Conservation (phyloP, 176 grass and related monocot species). For the Echinochloa phyllopogon region DNA sequence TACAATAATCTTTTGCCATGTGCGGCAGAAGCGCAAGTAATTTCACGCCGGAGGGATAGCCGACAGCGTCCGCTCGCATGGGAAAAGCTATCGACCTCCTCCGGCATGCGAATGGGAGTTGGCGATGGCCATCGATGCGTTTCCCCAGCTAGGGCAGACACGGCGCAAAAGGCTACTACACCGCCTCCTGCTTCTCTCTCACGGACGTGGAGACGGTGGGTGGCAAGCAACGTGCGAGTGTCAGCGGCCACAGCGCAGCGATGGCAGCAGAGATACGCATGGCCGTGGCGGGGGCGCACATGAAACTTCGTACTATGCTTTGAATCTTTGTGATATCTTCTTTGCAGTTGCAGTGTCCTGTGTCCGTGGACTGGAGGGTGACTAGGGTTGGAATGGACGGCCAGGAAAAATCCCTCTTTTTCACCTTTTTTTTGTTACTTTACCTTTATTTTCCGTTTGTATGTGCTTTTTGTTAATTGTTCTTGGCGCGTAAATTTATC, state of each 20-base stretch:
- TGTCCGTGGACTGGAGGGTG: conserved; percentile 16
- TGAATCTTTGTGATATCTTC: conserved; percentile 27
- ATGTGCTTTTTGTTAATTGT: background rate
- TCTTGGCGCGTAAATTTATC: background rate
- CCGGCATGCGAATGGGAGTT: background rate
- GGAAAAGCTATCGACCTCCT: background rate
- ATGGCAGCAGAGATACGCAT: conserved; percentile 40
- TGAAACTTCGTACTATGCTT: conserved; percentile 38
- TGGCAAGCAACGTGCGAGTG: conserved; percentile 46
- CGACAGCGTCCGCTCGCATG: conserved; percentile 16
- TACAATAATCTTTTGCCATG: background rate
- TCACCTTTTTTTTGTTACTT: conserved; percentile 3
- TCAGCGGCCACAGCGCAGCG: conserved; percentile 22
- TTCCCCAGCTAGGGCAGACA: background rate
- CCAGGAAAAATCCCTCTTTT: background rate
- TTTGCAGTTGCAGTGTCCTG: background rate
- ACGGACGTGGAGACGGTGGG: background rate
- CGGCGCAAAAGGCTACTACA: conserved; percentile 11
- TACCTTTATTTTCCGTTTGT: too few relatives aligned
- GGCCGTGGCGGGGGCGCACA: conserved; percentile 10
- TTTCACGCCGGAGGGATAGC: conserved; percentile 4
- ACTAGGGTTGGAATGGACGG: conserved; percentile 21
- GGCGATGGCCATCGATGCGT: conserved; percentile 32
- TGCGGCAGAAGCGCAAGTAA: conserved; percentile 5
- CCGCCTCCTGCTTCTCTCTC: background rate